phyloP scores from a whole-genome alignment of 2,329 filamentous ascomycete species.

The Colletotrichum paranaense region DNA sequence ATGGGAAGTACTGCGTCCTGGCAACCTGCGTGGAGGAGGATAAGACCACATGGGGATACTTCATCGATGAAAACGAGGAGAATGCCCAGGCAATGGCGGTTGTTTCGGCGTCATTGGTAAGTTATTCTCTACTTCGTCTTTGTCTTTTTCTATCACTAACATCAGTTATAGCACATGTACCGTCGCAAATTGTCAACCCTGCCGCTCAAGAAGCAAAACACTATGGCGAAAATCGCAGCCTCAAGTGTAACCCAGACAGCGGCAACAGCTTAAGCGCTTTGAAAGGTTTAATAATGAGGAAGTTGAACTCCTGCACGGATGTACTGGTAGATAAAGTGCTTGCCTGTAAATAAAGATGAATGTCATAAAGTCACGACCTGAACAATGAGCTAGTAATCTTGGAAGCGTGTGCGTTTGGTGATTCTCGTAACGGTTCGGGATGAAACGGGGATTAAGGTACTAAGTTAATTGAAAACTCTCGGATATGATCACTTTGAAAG shows the following conservation, averaged over 20 bases:
- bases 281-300: background rate
- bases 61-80: background rate
- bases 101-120: constrained; percentile 11
- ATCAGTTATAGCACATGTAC: background rate
- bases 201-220: background rate
- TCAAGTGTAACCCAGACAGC: background rate
- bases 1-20: background rate
- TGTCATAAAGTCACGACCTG: background rate
- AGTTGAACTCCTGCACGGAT: background rate
- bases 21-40: background rate
- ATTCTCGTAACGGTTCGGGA: too few species aligned
- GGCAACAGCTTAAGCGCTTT: background rate
- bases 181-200: background rate
- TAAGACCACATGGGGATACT: constrained; percentile 10
- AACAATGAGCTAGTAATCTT: background rate
- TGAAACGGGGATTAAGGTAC: too few species aligned
- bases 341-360: background rate
- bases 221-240: background rate
- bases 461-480: too few species aligned
- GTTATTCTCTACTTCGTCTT: background rate
- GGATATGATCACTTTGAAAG: too few species aligned
- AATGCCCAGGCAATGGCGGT: constrained; percentile 5
- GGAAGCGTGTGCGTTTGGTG: background rate
- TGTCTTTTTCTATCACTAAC: background rate
- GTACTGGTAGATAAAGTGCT: background rate